Evolutionary conservation across 1,284 basidiomycete genomes (phyloP).

Genomic region (Apiotrichum veenhuisii): DNA sequence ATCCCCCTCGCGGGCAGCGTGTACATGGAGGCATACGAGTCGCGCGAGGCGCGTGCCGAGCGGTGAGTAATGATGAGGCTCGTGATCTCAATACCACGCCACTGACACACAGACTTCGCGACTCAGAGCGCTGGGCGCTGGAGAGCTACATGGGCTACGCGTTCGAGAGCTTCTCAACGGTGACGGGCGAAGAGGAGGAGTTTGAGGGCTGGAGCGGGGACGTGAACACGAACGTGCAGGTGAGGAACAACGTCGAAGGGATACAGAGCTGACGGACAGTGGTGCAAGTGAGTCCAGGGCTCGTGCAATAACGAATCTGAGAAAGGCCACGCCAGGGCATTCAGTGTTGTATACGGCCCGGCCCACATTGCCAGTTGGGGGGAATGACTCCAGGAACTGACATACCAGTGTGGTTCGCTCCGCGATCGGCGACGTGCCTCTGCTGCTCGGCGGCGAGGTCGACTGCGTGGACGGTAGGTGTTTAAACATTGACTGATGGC

Average conservation of each 20-base stretch:
- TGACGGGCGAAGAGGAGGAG: constrained; percentile 16
- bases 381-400: too few relatives aligned
- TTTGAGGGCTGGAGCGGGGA: constrained; percentile 72
- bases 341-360: too few relatives aligned
- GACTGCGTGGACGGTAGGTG: constrained; percentile 77
- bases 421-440: constrained; percentile 71
- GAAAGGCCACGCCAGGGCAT: too few relatives aligned
- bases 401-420: constrained; percentile 70
- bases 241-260: too few relatives aligned
- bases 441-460: constrained; percentile 90
- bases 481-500: too few relatives aligned
- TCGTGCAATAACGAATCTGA: too few relatives aligned
- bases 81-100: too few relatives aligned
- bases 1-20: constrained; percentile 72
- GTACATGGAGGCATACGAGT: constrained; percentile 76
- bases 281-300: constrained; percentile 64
- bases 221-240: constrained; percentile 82
- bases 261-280: constrained; percentile 54
- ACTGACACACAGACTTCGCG: background rate
- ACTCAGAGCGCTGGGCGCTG: constrained; percentile 31
- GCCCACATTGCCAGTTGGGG: too few relatives aligned
- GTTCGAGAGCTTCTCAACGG: constrained; percentile 46
- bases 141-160: constrained; percentile 48
- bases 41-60: constrained; percentile 27
- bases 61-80: constrained; percentile 18